A percentile compares a stretch with the other conserved stretches of the same genome.
Conservation (phyloP, 176 grass and related monocot genomes). For the Triticum aestivum region IWGSC_CS_RefSeq_v2.1 NC_057802.1:562305170-562305669, state of each 20-base stretch:
- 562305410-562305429: too few species aligned
- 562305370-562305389: not conserved
- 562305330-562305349: constrained; percentile 61
- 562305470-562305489: constrained; percentile 34
- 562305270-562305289: constrained; percentile 38
- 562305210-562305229: constrained; percentile 71
- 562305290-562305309: constrained; percentile 46
- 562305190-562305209: constrained; percentile 75
- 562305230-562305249: constrained; percentile 18
- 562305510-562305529: not conserved
- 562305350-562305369: constrained; percentile 54
- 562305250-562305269: constrained; percentile 33
- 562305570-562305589: constrained; percentile 32
- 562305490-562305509: constrained; percentile 58
- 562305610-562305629: not conserved
- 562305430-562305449: too few species aligned
- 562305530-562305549: not conserved
- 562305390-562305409: not conserved
- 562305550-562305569: not conserved
- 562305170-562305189: constrained; percentile 60
- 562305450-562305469: constrained; percentile 11
- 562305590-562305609: not conserved
- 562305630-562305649: not conserved
- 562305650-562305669: not conserved
- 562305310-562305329: constrained; percentile 65